Base-by-base conservation (phyloP, 345 rosid genomes). In the Moringa oleifera region DNA sequence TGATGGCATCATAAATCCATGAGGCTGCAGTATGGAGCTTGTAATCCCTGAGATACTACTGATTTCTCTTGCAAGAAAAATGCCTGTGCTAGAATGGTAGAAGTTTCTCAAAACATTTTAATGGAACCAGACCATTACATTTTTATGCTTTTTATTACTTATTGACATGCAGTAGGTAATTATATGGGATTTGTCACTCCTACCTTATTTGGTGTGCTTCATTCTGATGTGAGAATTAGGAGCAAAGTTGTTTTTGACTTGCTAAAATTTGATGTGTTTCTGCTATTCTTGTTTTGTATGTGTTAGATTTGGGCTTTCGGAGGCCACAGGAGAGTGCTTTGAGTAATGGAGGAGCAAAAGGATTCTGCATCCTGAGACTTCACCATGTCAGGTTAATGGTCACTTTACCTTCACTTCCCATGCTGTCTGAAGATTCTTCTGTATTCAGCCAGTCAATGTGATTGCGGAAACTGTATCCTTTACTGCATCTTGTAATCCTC, bases 251-350 rank as follows among this genome's bases (percentile, higher is more conserved):
- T 3, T 28, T 28, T 28, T 28, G 5, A 28, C 5, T 28, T 65
- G n/a, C 57, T 24, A 46, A 8, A 67, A 15, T 53, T 53, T 50
- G 52, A 28, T 33, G 18, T 23, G 36, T 23, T 0, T 8, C 25
- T 28, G 21, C 9, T 56, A 15, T 23, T 45, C 15, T 1, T 53
- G 20, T 1, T 25, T 69, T 17, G 6, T 33, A 5, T 23, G 22
- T 41, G 55, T 53, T 81, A 94, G 96, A 86, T 90, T 72, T 94
- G 96, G 99, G 99, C 97, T 18, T 94, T 94, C 57, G 97, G 99
- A 73, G 99, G 99, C 51, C 72, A 86, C 62, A 77, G 97, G 67
- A 90, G 53, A 64, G 86, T 81, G 22, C 62, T 81, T 41, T 90
- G 85, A 85, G 52, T 56, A 22, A 31, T 7, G 1, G 25, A 18